A percentile compares a stretch with the other conserved stretches of the same genome.
phyloP scores from a whole-genome alignment of 306 rosid species.

The Cicer yamashitae region DNA sequence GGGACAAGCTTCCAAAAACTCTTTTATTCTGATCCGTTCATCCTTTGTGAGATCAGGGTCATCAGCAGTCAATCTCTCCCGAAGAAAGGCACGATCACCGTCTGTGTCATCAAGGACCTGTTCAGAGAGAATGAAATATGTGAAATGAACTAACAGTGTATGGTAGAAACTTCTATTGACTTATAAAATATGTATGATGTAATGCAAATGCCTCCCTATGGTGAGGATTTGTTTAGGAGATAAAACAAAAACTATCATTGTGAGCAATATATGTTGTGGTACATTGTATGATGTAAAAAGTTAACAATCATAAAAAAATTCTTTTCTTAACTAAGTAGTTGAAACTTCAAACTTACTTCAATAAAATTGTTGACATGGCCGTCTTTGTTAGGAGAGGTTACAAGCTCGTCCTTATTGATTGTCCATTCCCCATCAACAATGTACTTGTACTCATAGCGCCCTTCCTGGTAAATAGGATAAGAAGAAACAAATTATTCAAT shows the following conservation, averaged over 20 bases:
- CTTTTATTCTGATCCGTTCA: slow-evolving; percentile 68
- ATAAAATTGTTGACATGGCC: slow-evolving; percentile 88
- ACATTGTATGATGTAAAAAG: slow-evolving; percentile 10
- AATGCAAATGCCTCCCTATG: slow-evolving; percentile 1
- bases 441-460: slow-evolving; percentile 93
- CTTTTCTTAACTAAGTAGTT: slow-evolving; percentile 4
- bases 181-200: background rate
- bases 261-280: background rate
- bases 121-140: slow-evolving; percentile 8
- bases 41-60: slow-evolving; percentile 67
- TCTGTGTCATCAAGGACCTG: slow-evolving; percentile 70
- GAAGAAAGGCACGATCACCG: slow-evolving; percentile 51
- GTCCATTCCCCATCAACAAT: slow-evolving; percentile 85
- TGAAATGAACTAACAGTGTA: slow-evolving; percentile 26
- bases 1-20: slow-evolving; percentile 68
- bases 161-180: slow-evolving; percentile 11
- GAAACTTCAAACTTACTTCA: slow-evolving; percentile 59
- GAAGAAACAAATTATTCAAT: slow-evolving; percentile 25
- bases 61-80: slow-evolving; percentile 65
- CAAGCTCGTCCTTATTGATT: slow-evolving; percentile 54
- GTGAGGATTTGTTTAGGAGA: slow-evolving; percentile 7
- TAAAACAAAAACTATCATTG: background rate
- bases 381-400: slow-evolving; percentile 73
- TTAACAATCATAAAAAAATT: background rate
- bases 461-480: slow-evolving; percentile 69